Base-by-base conservation (phyloP, 2,329 filamentous ascomycete species). In the Daldinia sp. region DNA sequence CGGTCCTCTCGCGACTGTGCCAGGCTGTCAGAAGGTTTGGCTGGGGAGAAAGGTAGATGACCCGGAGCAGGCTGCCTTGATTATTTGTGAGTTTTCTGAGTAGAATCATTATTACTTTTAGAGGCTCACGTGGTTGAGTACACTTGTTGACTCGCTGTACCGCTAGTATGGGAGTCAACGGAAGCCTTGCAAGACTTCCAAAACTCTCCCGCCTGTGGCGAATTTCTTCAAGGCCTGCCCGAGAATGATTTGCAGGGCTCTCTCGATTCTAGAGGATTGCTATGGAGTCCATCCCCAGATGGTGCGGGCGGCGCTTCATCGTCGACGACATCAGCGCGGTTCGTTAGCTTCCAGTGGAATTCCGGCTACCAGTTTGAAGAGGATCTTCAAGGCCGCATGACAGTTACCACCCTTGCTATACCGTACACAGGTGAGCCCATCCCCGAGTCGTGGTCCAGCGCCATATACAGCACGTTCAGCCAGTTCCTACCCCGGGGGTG, bases 371-470 rank as follows among this genome's bases (percentile, higher is more conserved):
- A 33, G n/a, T 51, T 63, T 15, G 42, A 58, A 46, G 42, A 51
- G 28, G 15, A 63, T 12, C 53, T 63, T 10, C 41, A 51, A 23
- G 60, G 44, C 42, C 60, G 60, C 44, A 15, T 63, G 30, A 58
- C 60, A 15, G 3, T 57, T 13, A 63, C 60, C 30, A 46, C 44
- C 9, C 41, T 63, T 42, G 33, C 35, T 1, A 39, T 39, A 15
- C 35, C 35, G 15, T 39, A 39, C 13, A 39, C 35, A 3, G 35
- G 35, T 4, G 35, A 13, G 1, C 2, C 35, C 5, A 13, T 39
- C 35, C 35, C 35, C 13, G 12, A 39, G 1, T 15, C 35, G 5
- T 39, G 35, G 35, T 4, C 10, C 35, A 39, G 12, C 35, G 12
- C 35, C 35, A 12, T 39, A 3, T 15, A 39, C 35, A 15, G 2